Evolutionary conservation across 768 basidiomycete genomes (phyloP), one percentile per base, ranked within the genome.

Genomic region (Pholiota molesta): DNA sequence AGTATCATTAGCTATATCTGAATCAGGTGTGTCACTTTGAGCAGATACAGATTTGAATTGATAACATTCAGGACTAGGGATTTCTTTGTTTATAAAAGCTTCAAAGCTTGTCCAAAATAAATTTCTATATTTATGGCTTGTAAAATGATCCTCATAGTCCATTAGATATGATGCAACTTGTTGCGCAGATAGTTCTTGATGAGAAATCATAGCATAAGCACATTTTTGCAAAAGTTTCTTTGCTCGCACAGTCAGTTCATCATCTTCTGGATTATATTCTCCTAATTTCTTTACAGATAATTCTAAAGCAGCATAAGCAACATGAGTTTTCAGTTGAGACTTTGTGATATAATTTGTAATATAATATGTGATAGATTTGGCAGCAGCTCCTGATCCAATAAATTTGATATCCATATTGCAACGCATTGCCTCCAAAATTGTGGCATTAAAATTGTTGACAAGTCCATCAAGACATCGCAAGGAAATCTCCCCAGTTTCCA

Each of bases 331-430:
- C 10, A 83, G 59, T 44, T 77, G 72, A 0, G 75, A 59, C 57
- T 84, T 84, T 0, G 80, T 77, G 17, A 83, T 81, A 54, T 84
- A 83, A 57, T 83, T 74, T 0, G 81, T 83, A 19, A 83, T 78
- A 54, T 83, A 84, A 58, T 79, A 80, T 4, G 79, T 39, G 0
- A 81, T 62, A 0, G 81, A 80, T 57, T 82, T 82, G 1, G 79
- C 78, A 0, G 73, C 61, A 5, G 66, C 40, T 0, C 82, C 82
- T 0, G 79, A 81, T 0, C 74, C 74, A 14, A 84, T 75, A 47
- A 75, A 80, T 60, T 82, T 79, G 1, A 83, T 78, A 55, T 83
- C 82, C 75, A 80, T 81, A 55, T 84, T 84, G 49, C 78, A 78
- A 0, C 74, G 59, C 0, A 82, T 59, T 0, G 68, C 65, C n/a